A percentile compares a stretch with the other conserved stretches of the same genome.
These are phyloP conservation scores for Albifimbria verrucaria DNA, from an alignment of 2,329 filamentous ascomycete genomes.

Conservation along the genomic window DNA sequence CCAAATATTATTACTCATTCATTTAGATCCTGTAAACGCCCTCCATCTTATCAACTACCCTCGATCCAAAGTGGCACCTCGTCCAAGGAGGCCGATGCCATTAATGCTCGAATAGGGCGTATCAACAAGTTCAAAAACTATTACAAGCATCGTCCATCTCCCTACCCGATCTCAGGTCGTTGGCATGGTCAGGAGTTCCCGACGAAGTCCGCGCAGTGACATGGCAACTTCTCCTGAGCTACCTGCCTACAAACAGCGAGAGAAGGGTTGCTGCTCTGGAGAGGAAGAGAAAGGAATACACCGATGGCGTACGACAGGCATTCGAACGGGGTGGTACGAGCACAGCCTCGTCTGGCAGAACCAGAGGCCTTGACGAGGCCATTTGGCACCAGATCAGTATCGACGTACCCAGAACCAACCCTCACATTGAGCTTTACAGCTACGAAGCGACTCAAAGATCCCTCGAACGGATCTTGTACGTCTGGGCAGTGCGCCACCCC, in stretches of 20 bases:
- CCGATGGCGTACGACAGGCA: conserved; percentile 79
- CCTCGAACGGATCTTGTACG: conserved; percentile 89
- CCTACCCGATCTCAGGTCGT: conserved; percentile 74
- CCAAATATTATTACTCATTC: conserved; percentile 5
- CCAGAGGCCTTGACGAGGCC: conserved; percentile 82
- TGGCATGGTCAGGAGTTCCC: conserved; percentile 92
- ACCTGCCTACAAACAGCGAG: conserved; percentile 95
- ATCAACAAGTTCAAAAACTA: conserved; percentile 99
- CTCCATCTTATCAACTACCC: conserved; percentile 92
- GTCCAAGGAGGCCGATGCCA: conserved; percentile 79
- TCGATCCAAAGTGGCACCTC: conserved; percentile 69
- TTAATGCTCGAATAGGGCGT: conserved; percentile 82
- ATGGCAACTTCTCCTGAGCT: conserved; percentile 95
- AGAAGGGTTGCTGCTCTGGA: conserved; percentile 85
- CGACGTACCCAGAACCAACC: conserved; percentile 93
- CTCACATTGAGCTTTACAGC: conserved; percentile 89
- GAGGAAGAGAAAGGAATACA: conserved; percentile 91
- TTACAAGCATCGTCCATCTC: conserved; percentile 89
- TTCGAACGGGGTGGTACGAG: conserved; percentile 62
- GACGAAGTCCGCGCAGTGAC: conserved; percentile 96
- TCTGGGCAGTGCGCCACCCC: conserved; percentile 96
- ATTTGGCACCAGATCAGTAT: conserved; percentile 99
- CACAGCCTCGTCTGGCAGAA: conserved; percentile 37
- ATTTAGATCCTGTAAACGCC: conserved; percentile 77
- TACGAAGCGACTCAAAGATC: conserved; percentile 96